A percentile compares a stretch with the other conserved stretches of the same genome.
These are phyloP conservation scores for Candida vartiovaarae DNA, from an alignment of 805 yeast genomes.

Conservation along the genomic window DNA sequence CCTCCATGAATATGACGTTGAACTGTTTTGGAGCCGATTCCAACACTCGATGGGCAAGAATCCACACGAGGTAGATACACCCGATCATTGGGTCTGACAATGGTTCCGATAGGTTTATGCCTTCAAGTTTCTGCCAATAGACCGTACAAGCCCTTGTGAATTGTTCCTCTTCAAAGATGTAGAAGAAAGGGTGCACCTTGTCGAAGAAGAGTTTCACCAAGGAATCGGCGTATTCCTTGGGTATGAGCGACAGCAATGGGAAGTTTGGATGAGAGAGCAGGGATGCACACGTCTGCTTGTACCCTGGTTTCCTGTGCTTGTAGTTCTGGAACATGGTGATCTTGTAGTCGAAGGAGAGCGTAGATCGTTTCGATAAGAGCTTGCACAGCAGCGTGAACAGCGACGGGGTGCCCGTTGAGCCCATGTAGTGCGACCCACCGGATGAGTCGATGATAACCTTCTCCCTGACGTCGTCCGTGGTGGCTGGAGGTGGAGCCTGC, in stretches of 20 bases:
- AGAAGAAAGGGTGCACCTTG: slow-evolving; percentile 37
- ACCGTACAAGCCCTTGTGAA: slow-evolving; percentile 30
- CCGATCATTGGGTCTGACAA: slow-evolving; percentile 27
- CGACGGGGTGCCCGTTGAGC: slow-evolving; percentile 39
- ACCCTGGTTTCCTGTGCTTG: slow-evolving; percentile 7
- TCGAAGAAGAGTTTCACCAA: slow-evolving; percentile 34
- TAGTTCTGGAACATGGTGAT: slow-evolving; percentile 17
- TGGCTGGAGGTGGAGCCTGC: slow-evolving; percentile 18
- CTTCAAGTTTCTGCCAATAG: slow-evolving; percentile 27
- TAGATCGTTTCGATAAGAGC: slow-evolving; percentile 26
- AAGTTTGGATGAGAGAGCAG: slow-evolving; percentile 22
- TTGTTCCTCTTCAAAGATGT: slow-evolving; percentile 30
- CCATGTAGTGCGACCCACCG: slow-evolving; percentile 43
- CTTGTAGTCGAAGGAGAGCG: slow-evolving; percentile 29
- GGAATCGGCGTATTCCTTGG: slow-evolving; percentile 29
- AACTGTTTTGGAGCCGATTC: not conserved
- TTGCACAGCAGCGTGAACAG: slow-evolving; percentile 37
- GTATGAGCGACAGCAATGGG: slow-evolving; percentile 30
- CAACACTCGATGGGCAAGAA: slow-evolving; percentile 16
- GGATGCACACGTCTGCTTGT: slow-evolving; percentile 8
- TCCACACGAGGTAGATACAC: slow-evolving; percentile 41
- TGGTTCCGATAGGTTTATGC: not conserved
- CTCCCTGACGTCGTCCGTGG: slow-evolving; percentile 11
- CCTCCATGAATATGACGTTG: slow-evolving; percentile 28
- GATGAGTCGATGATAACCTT: slow-evolving; percentile 36